A percentile compares a stretch with the other conserved stretches of the same genome.
phyloP scores from a whole-genome alignment of 1,284 basidiomycete genomes.

The Cystobasidium slooffiae region DNA sequence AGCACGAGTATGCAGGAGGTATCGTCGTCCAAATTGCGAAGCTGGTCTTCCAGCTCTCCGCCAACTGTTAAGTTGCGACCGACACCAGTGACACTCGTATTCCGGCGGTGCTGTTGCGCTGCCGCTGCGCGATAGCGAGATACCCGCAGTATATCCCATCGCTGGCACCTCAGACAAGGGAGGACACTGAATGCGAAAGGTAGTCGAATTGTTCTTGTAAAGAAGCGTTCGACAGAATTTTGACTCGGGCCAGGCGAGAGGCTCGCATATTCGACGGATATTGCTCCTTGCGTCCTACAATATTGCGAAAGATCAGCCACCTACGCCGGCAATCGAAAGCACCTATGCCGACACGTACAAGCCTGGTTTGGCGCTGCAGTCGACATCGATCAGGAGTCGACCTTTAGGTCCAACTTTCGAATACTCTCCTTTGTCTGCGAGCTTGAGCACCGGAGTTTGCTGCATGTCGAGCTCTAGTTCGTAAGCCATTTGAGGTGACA shows the following conservation, averaged over 20 bases:
- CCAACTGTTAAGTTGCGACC: conserved; percentile 46
- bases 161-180: conserved; percentile 73
- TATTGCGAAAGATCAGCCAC: neutral
- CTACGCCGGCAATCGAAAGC: too few species aligned
- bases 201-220: conserved; percentile 75
- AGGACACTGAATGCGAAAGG: conserved; percentile 62
- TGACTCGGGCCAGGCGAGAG: neutral
- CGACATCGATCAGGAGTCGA: conserved; percentile 66
- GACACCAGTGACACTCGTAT: conserved; percentile 5
- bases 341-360: conserved; percentile 70
- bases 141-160: conserved; percentile 22
- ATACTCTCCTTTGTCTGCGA: neutral
- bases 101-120: neutral
- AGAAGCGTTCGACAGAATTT: conserved; percentile 62
- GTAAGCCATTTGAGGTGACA: conserved; percentile 82
- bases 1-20: conserved; percentile 82
- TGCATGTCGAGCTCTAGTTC: conserved; percentile 85
- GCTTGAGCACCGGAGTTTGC: conserved; percentile 66
- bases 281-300: conserved; percentile 71
- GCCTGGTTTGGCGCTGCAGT: conserved; percentile 83
- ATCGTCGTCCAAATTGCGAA: conserved; percentile 60
- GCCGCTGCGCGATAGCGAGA: neutral
- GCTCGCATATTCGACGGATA: conserved; percentile 79
- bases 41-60: conserved; percentile 51
- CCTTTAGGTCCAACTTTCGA: neutral